phyloP scores from a whole-genome alignment of 2,329 filamentous ascomycete species.

The Tolypocladium endophyticum region DNA sequence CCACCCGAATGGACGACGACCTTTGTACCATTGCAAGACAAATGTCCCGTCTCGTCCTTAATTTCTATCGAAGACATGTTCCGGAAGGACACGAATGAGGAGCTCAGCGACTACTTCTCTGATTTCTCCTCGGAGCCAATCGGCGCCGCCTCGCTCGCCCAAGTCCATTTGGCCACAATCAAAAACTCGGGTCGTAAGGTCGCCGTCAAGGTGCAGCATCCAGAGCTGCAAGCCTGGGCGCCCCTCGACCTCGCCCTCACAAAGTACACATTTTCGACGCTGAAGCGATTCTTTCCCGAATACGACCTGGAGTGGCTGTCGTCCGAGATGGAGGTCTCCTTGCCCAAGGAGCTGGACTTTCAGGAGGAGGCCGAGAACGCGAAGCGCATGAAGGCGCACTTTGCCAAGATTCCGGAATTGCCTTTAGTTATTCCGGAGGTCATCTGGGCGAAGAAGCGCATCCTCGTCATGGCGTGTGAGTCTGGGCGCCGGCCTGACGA shows the following conservation, averaged over 20 bases:
- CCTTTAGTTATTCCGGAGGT: slow-evolving; percentile 85
- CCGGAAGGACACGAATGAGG: slow-evolving; percentile 65
- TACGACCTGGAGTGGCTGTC: slow-evolving; percentile 97
- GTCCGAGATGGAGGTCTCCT: slow-evolving; percentile 79
- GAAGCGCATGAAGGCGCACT: slow-evolving; percentile 67
- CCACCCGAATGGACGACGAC: slow-evolving; percentile 89
- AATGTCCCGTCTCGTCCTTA: slow-evolving; percentile 84
- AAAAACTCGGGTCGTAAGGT: slow-evolving; percentile 76
- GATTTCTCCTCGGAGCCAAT: slow-evolving; percentile 74
- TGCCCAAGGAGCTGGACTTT: slow-evolving; percentile 90
- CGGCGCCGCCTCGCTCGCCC: slow-evolving; percentile 85
- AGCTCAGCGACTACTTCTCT: slow-evolving; percentile 74
- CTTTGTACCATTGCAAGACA: slow-evolving; percentile 92
- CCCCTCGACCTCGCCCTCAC: slow-evolving; percentile 81
- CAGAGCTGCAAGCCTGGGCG: slow-evolving; percentile 78
- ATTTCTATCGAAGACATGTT: slow-evolving; percentile 86
- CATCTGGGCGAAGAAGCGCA: slow-evolving; percentile 77
- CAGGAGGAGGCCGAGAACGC: slow-evolving; percentile 78
- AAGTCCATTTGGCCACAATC: slow-evolving; percentile 82
- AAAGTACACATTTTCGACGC: slow-evolving; percentile 74
- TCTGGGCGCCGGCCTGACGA: slow-evolving; percentile 82
- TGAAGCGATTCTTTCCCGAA: slow-evolving; percentile 92
- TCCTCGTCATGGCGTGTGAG: slow-evolving; percentile 92
- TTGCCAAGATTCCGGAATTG: slow-evolving; percentile 59
- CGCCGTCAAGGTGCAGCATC: slow-evolving; percentile 95